A percentile compares a stretch with the other conserved stretches of the same genome.
phyloP scores from a whole-genome alignment of 1,284 basidiomycete genomes.

The Moesziomyces aphidis region DNA sequence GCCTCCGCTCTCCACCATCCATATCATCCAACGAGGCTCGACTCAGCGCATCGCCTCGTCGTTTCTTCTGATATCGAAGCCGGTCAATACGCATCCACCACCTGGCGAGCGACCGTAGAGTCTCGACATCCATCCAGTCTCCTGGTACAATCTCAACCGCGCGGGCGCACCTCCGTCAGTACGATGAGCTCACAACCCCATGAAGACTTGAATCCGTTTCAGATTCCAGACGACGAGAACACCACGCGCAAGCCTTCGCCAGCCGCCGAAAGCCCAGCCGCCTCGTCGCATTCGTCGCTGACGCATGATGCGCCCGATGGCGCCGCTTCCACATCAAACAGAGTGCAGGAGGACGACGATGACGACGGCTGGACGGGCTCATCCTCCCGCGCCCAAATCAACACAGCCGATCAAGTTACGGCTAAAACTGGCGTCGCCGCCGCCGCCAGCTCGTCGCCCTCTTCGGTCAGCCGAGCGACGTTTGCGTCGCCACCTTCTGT shows the following conservation, averaged over 20 bases:
- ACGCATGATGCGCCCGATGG: not conserved
- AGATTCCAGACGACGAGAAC: slow-evolving; percentile 43
- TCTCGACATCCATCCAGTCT: not conserved
- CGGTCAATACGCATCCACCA: no score
- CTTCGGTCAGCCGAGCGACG: slow-evolving; percentile 18
- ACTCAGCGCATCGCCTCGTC: not conserved
- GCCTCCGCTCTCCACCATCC: not conserved
- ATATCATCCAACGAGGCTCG: not conserved
- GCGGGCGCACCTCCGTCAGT: not conserved
- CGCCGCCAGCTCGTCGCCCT: slow-evolving; percentile 12
- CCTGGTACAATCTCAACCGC: not conserved
- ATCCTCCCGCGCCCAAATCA: slow-evolving; percentile 28
- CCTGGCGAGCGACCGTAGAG: not conserved
- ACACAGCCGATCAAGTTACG: not conserved
- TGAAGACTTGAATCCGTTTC: slow-evolving; percentile 46
- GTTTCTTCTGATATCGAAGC: no score
- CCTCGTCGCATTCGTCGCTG: slow-evolving; percentile 23
- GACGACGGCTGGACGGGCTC: slow-evolving; percentile 37
- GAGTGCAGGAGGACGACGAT: slow-evolving; percentile 30
- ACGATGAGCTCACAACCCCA: slow-evolving; percentile 2
- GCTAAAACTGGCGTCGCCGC: not conserved
- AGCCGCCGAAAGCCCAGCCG: slow-evolving; percentile 8
- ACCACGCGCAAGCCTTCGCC: slow-evolving; percentile 9
- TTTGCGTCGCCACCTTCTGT: slow-evolving; percentile 39
- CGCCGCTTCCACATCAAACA: not conserved